Evolutionary conservation across 805 yeast species (phyloP).

Genomic region (Debaryomyces castellii): DNA sequence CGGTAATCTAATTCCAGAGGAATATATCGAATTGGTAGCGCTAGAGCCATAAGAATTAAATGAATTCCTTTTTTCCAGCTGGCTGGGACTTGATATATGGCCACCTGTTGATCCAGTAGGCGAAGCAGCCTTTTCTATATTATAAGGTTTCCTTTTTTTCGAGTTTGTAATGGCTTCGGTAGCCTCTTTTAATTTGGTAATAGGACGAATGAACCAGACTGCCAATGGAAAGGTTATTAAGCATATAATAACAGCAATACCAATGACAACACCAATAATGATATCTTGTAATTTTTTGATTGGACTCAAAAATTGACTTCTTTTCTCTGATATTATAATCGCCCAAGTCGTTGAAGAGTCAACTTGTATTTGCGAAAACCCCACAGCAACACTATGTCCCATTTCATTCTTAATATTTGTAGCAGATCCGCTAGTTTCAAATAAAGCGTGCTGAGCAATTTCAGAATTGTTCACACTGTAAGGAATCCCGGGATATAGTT

Average conservation of each 20-base stretch:
- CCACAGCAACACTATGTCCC: conserved; percentile 32
- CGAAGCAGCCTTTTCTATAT: conserved; percentile 1
- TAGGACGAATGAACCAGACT: conserved; percentile 82
- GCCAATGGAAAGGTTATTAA: conserved; percentile 80
- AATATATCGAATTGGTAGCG: conserved; percentile 38
- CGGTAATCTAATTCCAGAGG: conserved; percentile 41
- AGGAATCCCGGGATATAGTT: conserved; percentile 29
- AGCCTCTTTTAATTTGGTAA: conserved; percentile 73
- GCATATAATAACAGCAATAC: conserved; percentile 72
- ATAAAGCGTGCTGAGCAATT: conserved; percentile 29
- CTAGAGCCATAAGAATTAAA: conserved; percentile 29
- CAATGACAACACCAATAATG: conserved; percentile 75
- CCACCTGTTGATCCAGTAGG: conserved; percentile 2
- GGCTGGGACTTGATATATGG: conserved; percentile 16
- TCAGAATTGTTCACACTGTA: conserved; percentile 27
- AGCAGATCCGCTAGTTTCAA: conserved; percentile 25
- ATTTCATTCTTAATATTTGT: conserved; percentile 20
- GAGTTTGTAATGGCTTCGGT: conserved; percentile 67
- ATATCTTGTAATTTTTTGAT: conserved; percentile 61
- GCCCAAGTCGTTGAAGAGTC: conserved; percentile 56
- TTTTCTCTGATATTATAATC: conserved; percentile 67
- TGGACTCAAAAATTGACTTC: conserved; percentile 60
- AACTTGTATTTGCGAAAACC: conserved; percentile 28
- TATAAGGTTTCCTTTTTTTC: conserved; percentile 23
- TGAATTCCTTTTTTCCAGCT: conserved; percentile 27